A percentile compares a stretch with the other conserved stretches of the same genome.
Conservation (phyloP, 306 rosid genomes). For the Chamaecrista fasciculata region DNA sequence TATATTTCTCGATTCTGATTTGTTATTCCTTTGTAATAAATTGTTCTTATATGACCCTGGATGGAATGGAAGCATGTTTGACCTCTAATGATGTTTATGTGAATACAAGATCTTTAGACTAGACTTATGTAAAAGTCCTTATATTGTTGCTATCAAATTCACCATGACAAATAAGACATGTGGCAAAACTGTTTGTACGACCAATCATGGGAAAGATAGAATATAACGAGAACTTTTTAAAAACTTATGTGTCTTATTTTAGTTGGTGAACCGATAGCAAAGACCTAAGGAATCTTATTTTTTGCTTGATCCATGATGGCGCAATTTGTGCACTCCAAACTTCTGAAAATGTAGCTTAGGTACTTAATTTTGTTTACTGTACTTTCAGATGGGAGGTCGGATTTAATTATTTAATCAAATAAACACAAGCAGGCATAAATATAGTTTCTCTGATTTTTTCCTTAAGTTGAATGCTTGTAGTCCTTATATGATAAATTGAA, state of each 20-base stretch:
- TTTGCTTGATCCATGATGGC: conserved; percentile 8
- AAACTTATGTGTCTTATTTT: no score
- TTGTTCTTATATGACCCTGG: neutral
- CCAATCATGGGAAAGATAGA: no score
- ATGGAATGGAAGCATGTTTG: neutral
- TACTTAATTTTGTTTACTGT: neutral
- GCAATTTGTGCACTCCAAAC: neutral
- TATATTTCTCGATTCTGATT: neutral
- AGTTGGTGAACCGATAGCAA: no score
- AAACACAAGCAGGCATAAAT: neutral
- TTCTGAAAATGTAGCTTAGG: neutral
- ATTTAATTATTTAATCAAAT: neutral
- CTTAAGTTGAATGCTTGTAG: neutral
- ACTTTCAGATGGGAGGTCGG: neutral
- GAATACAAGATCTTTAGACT: no score
- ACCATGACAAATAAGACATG: no score
- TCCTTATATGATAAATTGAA: conserved; percentile 5
- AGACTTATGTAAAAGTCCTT: no score
- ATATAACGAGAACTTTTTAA: no score
- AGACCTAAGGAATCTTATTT: neutral
- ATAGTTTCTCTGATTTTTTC: neutral
- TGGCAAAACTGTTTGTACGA: no score
- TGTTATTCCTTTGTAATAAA: neutral
- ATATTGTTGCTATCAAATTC: no score
- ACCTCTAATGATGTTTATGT: neutral